Evolutionary conservation across 257 asterid species (phyloP).

Genomic region (Fraxinus anomala): DNA sequence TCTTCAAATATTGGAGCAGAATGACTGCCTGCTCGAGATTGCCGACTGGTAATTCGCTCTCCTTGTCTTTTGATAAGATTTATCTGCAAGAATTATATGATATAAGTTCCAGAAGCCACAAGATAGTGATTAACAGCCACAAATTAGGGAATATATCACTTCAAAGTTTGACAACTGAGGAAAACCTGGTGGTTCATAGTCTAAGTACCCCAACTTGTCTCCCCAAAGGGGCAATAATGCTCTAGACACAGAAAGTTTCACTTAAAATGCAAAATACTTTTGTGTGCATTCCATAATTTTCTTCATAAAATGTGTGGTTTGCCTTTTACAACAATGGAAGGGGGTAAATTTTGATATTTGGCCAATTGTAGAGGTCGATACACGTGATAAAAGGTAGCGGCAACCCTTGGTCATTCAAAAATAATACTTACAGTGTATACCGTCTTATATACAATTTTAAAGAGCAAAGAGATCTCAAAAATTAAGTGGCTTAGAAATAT

Average conservation of each 20-base stretch:
- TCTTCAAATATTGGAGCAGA: conserved; percentile 90
- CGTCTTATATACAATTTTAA: neutral
- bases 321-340: neutral
- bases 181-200: neutral
- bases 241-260: neutral
- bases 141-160: neutral
- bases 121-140: neutral
- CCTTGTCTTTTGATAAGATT: conserved; percentile 48
- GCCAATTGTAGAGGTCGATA: neutral
- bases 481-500: neutral
- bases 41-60: conserved; percentile 54
- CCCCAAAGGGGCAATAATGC: neutral
- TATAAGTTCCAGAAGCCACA: neutral
- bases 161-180: neutral
- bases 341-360: neutral
- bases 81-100: conserved; percentile 35
- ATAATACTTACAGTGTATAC: neutral
- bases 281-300: neutral
- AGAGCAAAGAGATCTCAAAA: neutral
- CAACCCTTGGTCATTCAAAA: neutral
- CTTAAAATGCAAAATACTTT: neutral
- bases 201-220: neutral
- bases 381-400: neutral
- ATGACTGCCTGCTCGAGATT: conserved; percentile 53
- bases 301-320: neutral